phyloP scores from a whole-genome alignment of 2,329 filamentous ascomycete genomes.

The Colletotrichum sp. region DNA sequence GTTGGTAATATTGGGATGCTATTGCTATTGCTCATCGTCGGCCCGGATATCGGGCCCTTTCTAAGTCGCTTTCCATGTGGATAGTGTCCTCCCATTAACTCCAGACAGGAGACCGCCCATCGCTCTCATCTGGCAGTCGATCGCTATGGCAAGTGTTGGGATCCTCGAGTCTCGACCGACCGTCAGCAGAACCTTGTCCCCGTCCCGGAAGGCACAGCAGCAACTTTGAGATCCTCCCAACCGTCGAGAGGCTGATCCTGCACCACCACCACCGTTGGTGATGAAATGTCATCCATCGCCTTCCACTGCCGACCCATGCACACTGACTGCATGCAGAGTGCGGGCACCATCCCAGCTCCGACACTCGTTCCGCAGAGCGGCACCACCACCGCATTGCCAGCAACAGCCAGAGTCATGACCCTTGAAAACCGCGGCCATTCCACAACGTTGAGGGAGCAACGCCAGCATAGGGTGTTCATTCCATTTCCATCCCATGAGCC shows the following conservation, averaged over 20 bases:
- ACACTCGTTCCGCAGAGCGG: not conserved
- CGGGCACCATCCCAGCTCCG: not conserved
- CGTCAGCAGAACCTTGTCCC: not conserved
- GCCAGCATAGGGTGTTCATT: conserved; percentile 12
- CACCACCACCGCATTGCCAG: not conserved
- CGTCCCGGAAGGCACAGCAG: not conserved
- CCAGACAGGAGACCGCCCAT: not conserved
- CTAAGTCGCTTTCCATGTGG: not conserved
- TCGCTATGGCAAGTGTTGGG: not conserved
- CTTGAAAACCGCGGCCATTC: conserved; percentile 4
- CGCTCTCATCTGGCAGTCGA: not conserved
- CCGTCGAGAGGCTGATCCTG: not conserved
- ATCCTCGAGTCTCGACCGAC: not conserved
- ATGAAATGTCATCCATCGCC: not conserved
- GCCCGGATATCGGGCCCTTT: not conserved
- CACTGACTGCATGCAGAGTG: not conserved
- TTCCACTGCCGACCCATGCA: conserved; percentile 12
- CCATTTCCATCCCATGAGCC: conserved; percentile 15
- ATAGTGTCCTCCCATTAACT: not conserved
- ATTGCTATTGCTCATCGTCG: not conserved
- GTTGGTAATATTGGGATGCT: not conserved
- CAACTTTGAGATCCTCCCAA: not conserved
- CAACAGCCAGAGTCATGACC: not conserved
- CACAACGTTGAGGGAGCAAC: conserved; percentile 12
- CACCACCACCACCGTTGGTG: not conserved